Evolutionary conservation across 768 basidiomycete species (phyloP), one percentile per base, ranked within the genome.

Genomic region (Psilocybe tampanensis): DNA sequence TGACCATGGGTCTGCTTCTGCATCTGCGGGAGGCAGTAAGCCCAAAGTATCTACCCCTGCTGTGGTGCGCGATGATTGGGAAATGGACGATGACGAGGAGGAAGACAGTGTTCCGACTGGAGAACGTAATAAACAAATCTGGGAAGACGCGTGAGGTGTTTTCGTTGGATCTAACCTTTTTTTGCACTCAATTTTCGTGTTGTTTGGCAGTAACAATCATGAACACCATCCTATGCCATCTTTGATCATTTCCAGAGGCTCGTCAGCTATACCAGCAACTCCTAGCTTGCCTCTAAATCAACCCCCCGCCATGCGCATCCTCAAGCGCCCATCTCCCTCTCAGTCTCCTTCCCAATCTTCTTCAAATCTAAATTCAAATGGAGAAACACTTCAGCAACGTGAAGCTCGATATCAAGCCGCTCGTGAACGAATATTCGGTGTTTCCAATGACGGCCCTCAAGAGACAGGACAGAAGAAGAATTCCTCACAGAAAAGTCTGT

Each of bases 361-460:
- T 8, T 60, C 66, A 13, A 64, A 66, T 21, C 36, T 64, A 1
- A 60, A 66, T 12, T 59, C 70, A 11, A 61, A 60, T 12, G 63
- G 63, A 7, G 75, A 76, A 43, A 71, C 81, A 3, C 72, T 89
- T 2, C 80, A 84, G 32, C 86, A 89, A 54, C 81, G 89, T 41
- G 89, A 90, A 67, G 86, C 83, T 17, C 80, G 85, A 52, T 92
- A 92, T 68, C 81, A 86, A 54, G 88, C 84, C 18, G 89, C 90
- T 2, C 74, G 90, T 23, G 83, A 86, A 53, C 79, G 90, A 19
- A 92, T 92, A 51, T 92, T 92, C 58, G 84, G 85, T 3, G 62
- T 61, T 23, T 58, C 60, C 3, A 64, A 51, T 23, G 62, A 57
- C 8, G 59, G 55, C 15, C 32, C 55, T 1, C 24, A 47, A 18